These are phyloP conservation scores for Cryptomeria japonica DNA, from an alignment of 75 land plant genomes.

Conservation along the genomic window DNA sequence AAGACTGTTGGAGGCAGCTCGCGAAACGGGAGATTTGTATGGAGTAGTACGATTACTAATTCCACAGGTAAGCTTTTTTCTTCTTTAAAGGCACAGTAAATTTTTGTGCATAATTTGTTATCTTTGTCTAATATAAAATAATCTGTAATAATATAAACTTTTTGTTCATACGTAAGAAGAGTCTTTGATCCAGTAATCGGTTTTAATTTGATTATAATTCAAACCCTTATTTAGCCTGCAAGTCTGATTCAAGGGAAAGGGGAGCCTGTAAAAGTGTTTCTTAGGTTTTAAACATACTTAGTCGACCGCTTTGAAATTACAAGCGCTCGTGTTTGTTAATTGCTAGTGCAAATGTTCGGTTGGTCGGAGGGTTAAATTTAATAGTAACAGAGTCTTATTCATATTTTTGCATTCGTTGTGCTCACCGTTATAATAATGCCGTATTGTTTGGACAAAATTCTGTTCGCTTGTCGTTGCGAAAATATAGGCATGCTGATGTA, in stretches of 20 bases:
- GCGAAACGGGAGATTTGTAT: not conserved
- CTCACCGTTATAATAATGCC: not conserved
- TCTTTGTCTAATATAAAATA: not conserved
- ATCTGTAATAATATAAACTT: not conserved
- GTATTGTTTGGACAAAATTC: not conserved
- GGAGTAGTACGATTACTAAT: conserved; percentile 8
- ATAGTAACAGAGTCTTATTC: not conserved
- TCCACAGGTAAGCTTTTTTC: not conserved
- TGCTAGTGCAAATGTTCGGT: not conserved
- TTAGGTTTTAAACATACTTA: not conserved
- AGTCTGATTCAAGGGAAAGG: not conserved
- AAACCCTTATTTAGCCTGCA: not conserved
- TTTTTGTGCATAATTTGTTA: not conserved
- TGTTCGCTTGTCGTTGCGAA: not conserved
- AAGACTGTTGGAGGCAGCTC: conserved; percentile 11
- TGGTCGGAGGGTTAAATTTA: not conserved
- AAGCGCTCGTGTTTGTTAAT: not conserved
- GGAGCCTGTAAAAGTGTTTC: not conserved
- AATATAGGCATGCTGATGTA: not conserved
- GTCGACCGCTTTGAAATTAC: not conserved
- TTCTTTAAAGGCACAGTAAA: not conserved
- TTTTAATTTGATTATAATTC: not conserved
- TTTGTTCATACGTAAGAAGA: not conserved
- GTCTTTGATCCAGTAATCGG: not conserved
- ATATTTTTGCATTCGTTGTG: not conserved